phyloP scores from a whole-genome alignment of 805 yeast genomes.

The Kodamaea jinghongensis region DNA sequence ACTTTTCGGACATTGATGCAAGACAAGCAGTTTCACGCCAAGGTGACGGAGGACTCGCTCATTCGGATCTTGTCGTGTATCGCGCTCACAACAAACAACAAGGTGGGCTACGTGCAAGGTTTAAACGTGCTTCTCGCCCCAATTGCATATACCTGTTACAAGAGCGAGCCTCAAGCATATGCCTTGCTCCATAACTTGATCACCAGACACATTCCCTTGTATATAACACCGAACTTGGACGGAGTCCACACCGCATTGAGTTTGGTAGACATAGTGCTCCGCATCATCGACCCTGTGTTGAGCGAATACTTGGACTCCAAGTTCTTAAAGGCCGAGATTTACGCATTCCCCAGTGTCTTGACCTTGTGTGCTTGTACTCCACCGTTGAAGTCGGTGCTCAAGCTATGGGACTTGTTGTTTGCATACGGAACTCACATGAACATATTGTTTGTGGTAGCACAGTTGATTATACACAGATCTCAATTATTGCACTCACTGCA shows the following conservation, averaged over 20 bases:
- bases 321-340: conserved; percentile 76
- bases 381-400: conserved; percentile 69
- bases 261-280: conserved; percentile 70
- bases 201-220: conserved; percentile 67
- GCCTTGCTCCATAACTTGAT: conserved; percentile 64
- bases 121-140: conserved; percentile 88
- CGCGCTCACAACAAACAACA: conserved; percentile 47
- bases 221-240: conserved; percentile 69
- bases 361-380: conserved; percentile 89
- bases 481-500: conserved; percentile 54
- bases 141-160: conserved; percentile 62
- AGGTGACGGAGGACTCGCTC: conserved; percentile 68
- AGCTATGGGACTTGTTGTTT: conserved; percentile 86
- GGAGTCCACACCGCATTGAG: conserved; percentile 79
- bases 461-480: conserved; percentile 66
- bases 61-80: conserved; percentile 70
- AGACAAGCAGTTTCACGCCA: conserved; percentile 59
- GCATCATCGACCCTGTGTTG: conserved; percentile 70
- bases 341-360: conserved; percentile 79
- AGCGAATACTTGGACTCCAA: conserved; percentile 57
- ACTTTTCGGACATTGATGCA: conserved; percentile 82
- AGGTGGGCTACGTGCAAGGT: conserved; percentile 77
- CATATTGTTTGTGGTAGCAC: conserved; percentile 79
- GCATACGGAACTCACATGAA: conserved; percentile 92
- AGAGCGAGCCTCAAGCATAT: conserved; percentile 84